Conservation (phyloP, 371 early-diverging fungal genomes). For the Mortierella sp. region DNA sequence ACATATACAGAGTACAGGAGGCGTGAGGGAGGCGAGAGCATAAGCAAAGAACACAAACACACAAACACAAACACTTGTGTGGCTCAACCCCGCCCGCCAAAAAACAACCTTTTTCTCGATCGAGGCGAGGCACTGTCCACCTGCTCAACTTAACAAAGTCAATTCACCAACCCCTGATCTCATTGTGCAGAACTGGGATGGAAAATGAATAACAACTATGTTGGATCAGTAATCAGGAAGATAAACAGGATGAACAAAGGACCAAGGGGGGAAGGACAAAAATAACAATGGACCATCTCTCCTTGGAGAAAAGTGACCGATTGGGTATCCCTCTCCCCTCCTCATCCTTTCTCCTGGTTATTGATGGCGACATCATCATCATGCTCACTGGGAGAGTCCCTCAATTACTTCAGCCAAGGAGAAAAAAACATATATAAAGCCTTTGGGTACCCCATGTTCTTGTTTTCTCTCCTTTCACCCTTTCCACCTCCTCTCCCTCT, state of each 20-base stretch:
- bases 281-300: not conserved
- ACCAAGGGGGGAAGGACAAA: not conserved
- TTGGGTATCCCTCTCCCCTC: not conserved
- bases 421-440: slow-evolving; percentile 15
- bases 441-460: not conserved
- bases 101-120: not conserved
- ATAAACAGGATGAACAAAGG: not conserved
- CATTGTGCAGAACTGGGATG: not conserved
- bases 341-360: not conserved
- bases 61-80: not conserved
- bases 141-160: not conserved
- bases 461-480: not conserved
- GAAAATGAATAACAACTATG: not conserved
- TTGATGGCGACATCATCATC: not conserved
- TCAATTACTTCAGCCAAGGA: too few relatives aligned
- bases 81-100: too few relatives aligned
- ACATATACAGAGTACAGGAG: not conserved
- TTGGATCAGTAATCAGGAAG: slow-evolving; percentile 4
- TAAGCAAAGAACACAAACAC: not conserved
- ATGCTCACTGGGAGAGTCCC: too few relatives aligned
- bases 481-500: not conserved
- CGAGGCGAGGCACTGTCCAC: not conserved
- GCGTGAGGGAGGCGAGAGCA: not conserved
- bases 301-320: not conserved
- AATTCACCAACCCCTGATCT: not conserved